Base-by-base conservation (phyloP, 73 alveolate species). In the Paramecium biaurelia region DNA sequence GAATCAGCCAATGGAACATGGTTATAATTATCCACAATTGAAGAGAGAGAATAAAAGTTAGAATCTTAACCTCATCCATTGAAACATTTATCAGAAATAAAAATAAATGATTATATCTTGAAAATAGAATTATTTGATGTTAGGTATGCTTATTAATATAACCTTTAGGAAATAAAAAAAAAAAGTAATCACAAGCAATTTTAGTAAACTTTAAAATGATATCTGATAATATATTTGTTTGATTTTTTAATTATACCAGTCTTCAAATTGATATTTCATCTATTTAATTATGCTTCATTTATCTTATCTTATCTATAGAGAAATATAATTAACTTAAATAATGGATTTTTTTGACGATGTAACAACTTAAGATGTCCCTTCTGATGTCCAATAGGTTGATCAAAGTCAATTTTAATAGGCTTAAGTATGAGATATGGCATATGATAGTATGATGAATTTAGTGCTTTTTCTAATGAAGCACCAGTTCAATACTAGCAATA, bases 1-100 rank as follows among this genome's bases (percentile, higher is more conserved):
- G 94, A 89, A 14, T 70, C 92, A 37, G 94, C 94, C 2, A 89
- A 89, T 70, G 94, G 94, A 3, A 89, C 94, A 12, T 89, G 94
- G 94, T 1, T 53, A 1, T 34, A 53, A 53, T 53, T 53, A 18
- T 53, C 28, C 0, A 53, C 68, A 7, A 53, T 18, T 5, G 21
- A 53, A 42, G 82, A 89, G 76, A 70, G 74, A 45, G 70, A 89
- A 12, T 43, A 43, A 41, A 89, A 72, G 12, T 1, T 7, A 8
- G 94, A 89, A 49, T 70, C 92, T 26, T 21, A 89, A 18, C 21
- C 18, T 10, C 26, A 42, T 18, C 63, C 49, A 7, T 70, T 89
- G 56, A 59, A 70, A 9, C 84, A 89, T 53, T 57, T 45, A 12
- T 89, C 94, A 20, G 94, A 89, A 49, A 89, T 89, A 12, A 89